Percentiles rank a stretch among this genome's conserved stretches.
Conservation (phyloP, 805 yeast species). For the Starmerella potacharoeniae region DNA sequence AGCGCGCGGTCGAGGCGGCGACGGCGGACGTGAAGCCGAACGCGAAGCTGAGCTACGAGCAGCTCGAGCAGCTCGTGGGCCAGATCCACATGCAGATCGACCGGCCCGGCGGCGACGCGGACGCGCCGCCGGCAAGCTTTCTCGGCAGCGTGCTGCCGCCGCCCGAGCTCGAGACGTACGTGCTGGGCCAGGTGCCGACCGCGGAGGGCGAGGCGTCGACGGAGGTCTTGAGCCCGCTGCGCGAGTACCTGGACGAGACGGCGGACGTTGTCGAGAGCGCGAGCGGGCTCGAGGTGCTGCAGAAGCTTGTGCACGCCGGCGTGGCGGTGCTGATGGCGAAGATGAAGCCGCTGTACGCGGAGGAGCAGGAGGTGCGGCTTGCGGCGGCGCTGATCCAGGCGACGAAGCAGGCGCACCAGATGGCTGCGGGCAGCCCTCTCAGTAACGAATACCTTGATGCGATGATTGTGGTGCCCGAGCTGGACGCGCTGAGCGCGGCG, state of each 20-base stretch:
- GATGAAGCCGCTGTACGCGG: slow-evolving; percentile 23
- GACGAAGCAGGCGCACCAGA: slow-evolving; percentile 49
- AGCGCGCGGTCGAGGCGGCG: slow-evolving; percentile 44
- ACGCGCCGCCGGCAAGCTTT: slow-evolving; percentile 17
- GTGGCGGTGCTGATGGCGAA: slow-evolving; percentile 38
- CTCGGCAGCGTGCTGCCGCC: slow-evolving; percentile 39
- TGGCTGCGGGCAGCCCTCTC: slow-evolving; percentile 37
- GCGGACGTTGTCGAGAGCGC: slow-evolving; percentile 34
- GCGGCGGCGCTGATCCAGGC: slow-evolving; percentile 63
- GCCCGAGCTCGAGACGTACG: slow-evolving; percentile 39
- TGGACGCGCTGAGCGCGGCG: slow-evolving; percentile 81
- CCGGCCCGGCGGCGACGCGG: slow-evolving; percentile 2
- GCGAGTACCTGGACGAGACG: slow-evolving; percentile 35
- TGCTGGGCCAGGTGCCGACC: slow-evolving; percentile 39
- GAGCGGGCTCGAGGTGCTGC: slow-evolving; percentile 31
- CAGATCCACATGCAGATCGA: slow-evolving; percentile 31
- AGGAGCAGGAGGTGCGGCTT: slow-evolving; percentile 34
- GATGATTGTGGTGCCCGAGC: slow-evolving; percentile 45
- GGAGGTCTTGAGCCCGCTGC: slow-evolving; percentile 22
- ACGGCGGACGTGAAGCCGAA: slow-evolving; percentile 61
- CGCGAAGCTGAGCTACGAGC: slow-evolving; percentile 52
- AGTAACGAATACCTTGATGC: slow-evolving; percentile 36
- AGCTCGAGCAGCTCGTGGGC: slow-evolving; percentile 37
- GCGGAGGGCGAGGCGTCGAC: slow-evolving; percentile 8
- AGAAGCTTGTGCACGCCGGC: slow-evolving; percentile 35